A percentile compares a stretch with the other conserved stretches of the same genome.
phyloP scores from a whole-genome alignment of 1,139 yeast species.

The Hyphopichia fennica region DNA sequence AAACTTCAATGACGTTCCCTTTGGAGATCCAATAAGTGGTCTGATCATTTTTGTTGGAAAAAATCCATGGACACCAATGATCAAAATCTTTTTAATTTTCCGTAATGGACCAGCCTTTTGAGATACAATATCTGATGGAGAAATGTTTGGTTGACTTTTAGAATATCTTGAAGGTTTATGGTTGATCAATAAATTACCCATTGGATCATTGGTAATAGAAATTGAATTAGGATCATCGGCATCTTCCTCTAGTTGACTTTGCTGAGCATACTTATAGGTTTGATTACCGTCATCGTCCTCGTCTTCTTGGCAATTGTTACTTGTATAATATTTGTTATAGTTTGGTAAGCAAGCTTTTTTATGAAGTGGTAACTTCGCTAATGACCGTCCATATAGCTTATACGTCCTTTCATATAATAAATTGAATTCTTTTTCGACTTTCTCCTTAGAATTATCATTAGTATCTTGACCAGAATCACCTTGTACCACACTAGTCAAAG shows the following conservation, averaged over 20 bases:
- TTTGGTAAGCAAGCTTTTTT: conserved; percentile 48
- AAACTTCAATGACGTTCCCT: conserved; percentile 86
- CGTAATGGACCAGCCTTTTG: conserved; percentile 32
- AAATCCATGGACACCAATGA: conserved; percentile 94
- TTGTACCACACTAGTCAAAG: conserved; percentile 29
- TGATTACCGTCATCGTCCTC: conserved; percentile 10
- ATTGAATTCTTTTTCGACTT: conserved; percentile 36
- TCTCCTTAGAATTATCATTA: conserved; percentile 15
- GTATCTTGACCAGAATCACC: conserved; percentile 10
- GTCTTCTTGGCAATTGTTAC: conserved; percentile 3
- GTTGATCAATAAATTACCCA: conserved; percentile 47
- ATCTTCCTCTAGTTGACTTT: conserved; percentile 29
- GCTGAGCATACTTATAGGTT: conserved; percentile 17
- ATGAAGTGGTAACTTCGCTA: conserved; percentile 36
- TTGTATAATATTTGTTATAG: conserved; percentile 32
- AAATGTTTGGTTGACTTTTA: conserved; percentile 3
- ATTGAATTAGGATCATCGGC: conserved; percentile 33
- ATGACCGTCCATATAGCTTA: conserved; percentile 39
- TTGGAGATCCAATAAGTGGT: conserved; percentile 87
- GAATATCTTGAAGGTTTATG: conserved; percentile 13
- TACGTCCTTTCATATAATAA: conserved; percentile 41
- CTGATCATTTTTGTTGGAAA: conserved; percentile 86
- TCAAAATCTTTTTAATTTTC: conserved; percentile 56
- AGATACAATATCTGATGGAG: conserved; percentile 27
- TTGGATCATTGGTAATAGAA: conserved; percentile 43